Evolutionary conservation across 2,329 filamentous ascomycete species (phyloP).

Genomic region (Fusarium agapanthi): DNA sequence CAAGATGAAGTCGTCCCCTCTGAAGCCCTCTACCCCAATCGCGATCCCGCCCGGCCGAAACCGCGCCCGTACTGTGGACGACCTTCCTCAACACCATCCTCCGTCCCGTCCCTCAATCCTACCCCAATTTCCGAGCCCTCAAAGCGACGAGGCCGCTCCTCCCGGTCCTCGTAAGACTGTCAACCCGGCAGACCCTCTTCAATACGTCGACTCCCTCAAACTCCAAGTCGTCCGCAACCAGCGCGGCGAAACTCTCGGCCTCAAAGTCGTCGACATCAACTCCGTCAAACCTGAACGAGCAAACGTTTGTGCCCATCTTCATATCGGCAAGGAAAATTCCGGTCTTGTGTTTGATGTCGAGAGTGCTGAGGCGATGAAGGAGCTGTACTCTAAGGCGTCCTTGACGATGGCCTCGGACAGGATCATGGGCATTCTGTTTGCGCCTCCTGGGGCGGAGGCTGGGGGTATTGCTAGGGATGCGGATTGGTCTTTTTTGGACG

Average conservation of each 20-base stretch:
- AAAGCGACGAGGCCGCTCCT: not conserved
- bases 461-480: not conserved
- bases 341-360: slow-evolving; percentile 15
- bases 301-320: slow-evolving; percentile 7
- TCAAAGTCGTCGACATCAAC: not conserved
- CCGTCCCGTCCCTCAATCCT: not conserved
- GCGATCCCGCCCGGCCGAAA: not conserved
- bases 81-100: not conserved
- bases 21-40: not conserved
- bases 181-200: not conserved
- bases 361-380: not conserved
- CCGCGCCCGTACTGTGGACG: not conserved
- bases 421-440: slow-evolving; percentile 20
- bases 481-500: slow-evolving; percentile 8
- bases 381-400: not conserved
- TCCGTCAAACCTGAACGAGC: not conserved
- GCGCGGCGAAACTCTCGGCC: not conserved
- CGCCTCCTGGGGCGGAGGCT: not conserved
- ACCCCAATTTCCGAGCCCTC: not conserved
- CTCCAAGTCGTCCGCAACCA: slow-evolving; percentile 6
- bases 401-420: not conserved
- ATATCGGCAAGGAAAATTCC: not conserved
- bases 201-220: slow-evolving; percentile 9
- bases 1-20: not conserved
- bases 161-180: too few relatives aligned